Conservation (phyloP, 2,329 filamentous ascomycete species). For the Aspergillus sp. region DNA sequence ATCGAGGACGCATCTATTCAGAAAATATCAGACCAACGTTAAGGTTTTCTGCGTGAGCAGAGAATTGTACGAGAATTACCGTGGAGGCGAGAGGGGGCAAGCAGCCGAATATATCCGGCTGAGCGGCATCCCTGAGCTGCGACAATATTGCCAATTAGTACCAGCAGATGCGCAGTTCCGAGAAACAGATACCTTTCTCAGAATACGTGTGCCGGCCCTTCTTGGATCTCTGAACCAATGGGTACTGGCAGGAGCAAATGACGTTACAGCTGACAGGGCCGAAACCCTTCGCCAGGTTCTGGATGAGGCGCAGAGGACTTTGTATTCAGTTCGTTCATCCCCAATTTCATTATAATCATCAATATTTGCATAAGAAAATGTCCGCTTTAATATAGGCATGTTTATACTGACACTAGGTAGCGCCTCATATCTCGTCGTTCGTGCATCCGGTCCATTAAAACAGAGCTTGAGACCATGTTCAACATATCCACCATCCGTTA, state of each 20-base stretch:
- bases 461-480: background rate
- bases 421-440: background rate
- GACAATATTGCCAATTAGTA: conserved; percentile 20
- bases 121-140: conserved; percentile 23
- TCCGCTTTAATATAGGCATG: background rate
- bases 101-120: conserved; percentile 15
- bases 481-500: background rate
- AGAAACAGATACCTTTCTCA: conserved; percentile 10
- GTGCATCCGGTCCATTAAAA: background rate
- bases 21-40: background rate
- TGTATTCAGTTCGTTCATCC: conserved; percentile 10
- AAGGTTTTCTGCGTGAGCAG: conserved; percentile 25
- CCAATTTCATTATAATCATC: background rate
- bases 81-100: background rate
- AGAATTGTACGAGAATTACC: conserved; percentile 14
- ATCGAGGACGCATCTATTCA: background rate
- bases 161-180: conserved; percentile 20
- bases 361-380: background rate
- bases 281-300: conserved; percentile 12
- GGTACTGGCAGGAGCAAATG: conserved; percentile 14
- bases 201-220: conserved; percentile 14
- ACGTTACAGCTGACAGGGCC: conserved; percentile 15
- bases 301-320: conserved; percentile 3
- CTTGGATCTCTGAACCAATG: conserved; percentile 20
- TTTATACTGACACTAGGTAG: conserved; percentile 5